These are phyloP conservation scores for Metschnikowia rubicola DNA, from an alignment of 805 yeast genomes.

Conservation along the genomic window DNA sequence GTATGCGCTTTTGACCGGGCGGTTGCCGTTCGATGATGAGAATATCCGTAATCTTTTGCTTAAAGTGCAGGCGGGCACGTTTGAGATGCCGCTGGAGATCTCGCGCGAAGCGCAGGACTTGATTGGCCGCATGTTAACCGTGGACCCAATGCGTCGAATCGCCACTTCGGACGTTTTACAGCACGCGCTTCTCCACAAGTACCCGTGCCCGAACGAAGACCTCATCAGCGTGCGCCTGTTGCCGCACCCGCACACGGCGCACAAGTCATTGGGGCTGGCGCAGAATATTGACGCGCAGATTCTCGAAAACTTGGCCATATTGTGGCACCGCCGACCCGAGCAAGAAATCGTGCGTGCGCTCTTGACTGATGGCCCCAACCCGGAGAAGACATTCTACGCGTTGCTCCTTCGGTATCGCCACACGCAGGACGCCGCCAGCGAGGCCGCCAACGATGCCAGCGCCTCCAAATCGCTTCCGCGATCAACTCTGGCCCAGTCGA, in stretches of 20 bases:
- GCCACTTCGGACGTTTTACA: conserved; percentile 60
- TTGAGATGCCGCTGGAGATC: conserved; percentile 65
- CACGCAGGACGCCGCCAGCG: conserved; percentile 30
- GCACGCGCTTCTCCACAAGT: conserved; percentile 54
- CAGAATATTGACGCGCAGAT: conserved; percentile 51
- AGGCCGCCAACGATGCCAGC: conserved; percentile 16
- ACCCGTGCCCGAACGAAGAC: conserved; percentile 47
- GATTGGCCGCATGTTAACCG: conserved; percentile 60
- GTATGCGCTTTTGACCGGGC: conserved; percentile 75
- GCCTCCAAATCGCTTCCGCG: conserved; percentile 17
- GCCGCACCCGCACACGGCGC: conserved; percentile 55
- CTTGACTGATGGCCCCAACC: conserved; percentile 37
- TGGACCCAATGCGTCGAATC: conserved; percentile 69
- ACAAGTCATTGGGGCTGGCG: conserved; percentile 45
- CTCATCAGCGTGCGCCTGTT: conserved; percentile 43
- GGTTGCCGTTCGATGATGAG: conserved; percentile 81
- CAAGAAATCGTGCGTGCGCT: conserved; percentile 37
- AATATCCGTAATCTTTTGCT: conserved; percentile 65
- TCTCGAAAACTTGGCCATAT: conserved; percentile 50
- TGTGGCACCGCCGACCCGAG: conserved; percentile 54
- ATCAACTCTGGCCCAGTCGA: conserved; percentile 8
- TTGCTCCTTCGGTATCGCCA: conserved; percentile 44
- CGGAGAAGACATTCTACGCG: conserved; percentile 46
- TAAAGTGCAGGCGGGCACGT: conserved; percentile 74
- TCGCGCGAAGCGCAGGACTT: conserved; percentile 66